phyloP scores from a whole-genome alignment of 148 eudicot genomes.

The Vaccinium darrowii region DNA sequence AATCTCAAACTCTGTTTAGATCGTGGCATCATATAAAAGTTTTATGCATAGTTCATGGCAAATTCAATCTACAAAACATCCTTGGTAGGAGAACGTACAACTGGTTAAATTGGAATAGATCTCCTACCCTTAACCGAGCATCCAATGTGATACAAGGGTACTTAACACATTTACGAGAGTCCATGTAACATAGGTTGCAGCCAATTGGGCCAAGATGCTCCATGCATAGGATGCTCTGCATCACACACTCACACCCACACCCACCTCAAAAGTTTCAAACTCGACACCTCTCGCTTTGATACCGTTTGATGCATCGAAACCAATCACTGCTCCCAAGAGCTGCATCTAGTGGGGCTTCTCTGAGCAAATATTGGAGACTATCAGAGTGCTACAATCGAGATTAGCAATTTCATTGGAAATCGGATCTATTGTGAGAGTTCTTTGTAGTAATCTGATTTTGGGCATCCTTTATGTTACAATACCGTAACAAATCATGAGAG shows the following conservation, averaged over 20 bases:
- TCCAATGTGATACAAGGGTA: background rate
- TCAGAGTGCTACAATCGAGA: background rate
- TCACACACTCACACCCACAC: background rate
- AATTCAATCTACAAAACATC: background rate
- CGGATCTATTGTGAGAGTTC: background rate
- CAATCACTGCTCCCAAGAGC: background rate
- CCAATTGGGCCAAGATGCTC: background rate
- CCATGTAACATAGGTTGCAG: background rate
- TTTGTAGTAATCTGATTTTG: background rate
- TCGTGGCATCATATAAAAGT: background rate
- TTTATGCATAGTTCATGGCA: background rate
- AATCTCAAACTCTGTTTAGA: background rate
- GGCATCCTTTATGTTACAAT: background rate
- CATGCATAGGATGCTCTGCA: background rate
- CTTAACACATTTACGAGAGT: background rate
- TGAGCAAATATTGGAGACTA: background rate
- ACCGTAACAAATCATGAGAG: background rate
- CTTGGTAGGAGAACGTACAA: background rate
- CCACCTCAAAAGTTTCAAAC: background rate
- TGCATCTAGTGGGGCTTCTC: background rate
- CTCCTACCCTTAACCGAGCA: background rate
- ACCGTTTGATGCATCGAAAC: background rate
- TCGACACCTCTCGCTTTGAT: background rate
- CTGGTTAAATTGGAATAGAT: background rate
- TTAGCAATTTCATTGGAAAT: background rate